phyloP scores from a whole-genome alignment of 148 eudicot genomes.

The Arbutus unedo region DNA sequence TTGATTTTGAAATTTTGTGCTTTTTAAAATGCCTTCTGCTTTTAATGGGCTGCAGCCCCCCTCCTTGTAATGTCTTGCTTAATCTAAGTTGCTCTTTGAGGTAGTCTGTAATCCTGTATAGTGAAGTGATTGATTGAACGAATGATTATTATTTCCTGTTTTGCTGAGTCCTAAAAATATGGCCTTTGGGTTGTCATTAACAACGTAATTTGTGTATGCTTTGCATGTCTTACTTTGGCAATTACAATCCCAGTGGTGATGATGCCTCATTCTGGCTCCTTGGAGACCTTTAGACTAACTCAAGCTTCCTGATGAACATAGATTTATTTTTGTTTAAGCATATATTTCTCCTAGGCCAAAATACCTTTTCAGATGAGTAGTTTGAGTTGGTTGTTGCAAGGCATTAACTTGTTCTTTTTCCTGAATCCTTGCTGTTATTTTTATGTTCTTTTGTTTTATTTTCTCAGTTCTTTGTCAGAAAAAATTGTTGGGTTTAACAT shows the following conservation, averaged over 20 bases:
- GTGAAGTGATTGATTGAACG: not conserved
- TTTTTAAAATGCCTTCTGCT: not conserved
- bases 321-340: not conserved
- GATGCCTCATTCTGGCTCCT: not conserved
- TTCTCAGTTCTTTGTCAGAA: not conserved
- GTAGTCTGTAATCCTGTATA: no score
- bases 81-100: not conserved
- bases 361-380: not conserved
- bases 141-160: not conserved
- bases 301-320: not conserved
- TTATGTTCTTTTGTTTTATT: not conserved
- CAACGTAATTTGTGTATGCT: not conserved
- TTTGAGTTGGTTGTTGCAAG: slow-evolving; percentile 2
- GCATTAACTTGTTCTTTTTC: not conserved
- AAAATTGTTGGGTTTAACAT: not conserved
- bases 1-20: not conserved
- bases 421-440: not conserved
- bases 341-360: not conserved
- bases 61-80: not conserved
- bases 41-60: not conserved
- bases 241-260: not conserved
- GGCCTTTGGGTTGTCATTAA: not conserved
- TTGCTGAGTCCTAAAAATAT: not conserved
- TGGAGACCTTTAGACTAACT: not conserved
- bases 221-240: not conserved